These are phyloP conservation scores for Leccinum arenicola DNA, from an alignment of 768 basidiomycete species.

Conservation along the genomic window DNA sequence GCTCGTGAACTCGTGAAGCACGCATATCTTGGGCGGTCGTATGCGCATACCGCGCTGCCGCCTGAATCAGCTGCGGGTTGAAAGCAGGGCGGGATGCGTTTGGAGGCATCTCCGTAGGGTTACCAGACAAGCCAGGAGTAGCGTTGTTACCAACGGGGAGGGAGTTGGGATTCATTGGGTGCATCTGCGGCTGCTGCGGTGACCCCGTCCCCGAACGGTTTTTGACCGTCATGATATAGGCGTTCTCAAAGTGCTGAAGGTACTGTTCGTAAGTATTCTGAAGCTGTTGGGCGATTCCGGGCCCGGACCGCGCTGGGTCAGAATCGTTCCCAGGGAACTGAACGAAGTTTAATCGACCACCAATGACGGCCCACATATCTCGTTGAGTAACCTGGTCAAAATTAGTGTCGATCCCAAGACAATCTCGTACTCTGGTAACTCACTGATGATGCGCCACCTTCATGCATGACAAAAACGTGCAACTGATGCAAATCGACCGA, in stretches of 20 bases:
- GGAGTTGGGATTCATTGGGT: constrained; percentile 14
- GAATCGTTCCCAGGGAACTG: constrained; percentile 59
- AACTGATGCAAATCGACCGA: constrained; percentile 58
- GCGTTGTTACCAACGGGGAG: constrained; percentile 10
- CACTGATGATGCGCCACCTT: constrained; percentile 53
- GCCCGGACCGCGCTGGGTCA: constrained; percentile 62
- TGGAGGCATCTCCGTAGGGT: constrained; percentile 19
- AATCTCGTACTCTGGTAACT: constrained; percentile 15
- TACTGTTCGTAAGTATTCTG: constrained; percentile 59
- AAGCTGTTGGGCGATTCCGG: constrained; percentile 58
- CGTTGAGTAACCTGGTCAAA: constrained; percentile 47
- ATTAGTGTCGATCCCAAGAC: constrained; percentile 8
- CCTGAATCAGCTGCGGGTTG: constrained; percentile 38
- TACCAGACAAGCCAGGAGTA: constrained; percentile 11
- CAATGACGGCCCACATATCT: constrained; percentile 65
- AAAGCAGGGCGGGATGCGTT: constrained; percentile 8
- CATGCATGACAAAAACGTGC: constrained; percentile 56
- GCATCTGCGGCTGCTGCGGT: constrained; percentile 11
- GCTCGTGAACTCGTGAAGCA: constrained; percentile 44
- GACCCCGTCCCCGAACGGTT: constrained; percentile 16
- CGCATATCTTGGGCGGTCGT: constrained; percentile 51
- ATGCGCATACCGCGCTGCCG: constrained; percentile 48
- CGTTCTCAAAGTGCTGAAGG: constrained; percentile 53
- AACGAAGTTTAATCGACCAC: constrained; percentile 62
- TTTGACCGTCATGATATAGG: constrained; percentile 44